Conservation (phyloP, 2,329 filamentous ascomycete species). For the Periconia sp. region DNA sequence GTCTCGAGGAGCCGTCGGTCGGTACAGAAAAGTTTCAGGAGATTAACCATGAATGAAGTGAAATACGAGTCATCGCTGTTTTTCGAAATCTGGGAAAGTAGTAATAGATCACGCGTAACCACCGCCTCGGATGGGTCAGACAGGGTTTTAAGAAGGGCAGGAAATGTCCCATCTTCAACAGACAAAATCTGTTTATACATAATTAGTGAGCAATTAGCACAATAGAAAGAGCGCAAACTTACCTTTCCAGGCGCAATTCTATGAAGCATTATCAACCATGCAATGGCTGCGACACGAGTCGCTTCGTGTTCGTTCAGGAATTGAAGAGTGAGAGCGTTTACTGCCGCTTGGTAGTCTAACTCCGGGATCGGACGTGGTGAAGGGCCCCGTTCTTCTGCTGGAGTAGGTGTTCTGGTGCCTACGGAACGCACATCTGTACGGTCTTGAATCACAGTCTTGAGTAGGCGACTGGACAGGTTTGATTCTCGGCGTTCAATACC, state of each 20-base stretch:
- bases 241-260: slow-evolving; percentile 92
- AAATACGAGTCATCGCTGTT: slow-evolving; percentile 99
- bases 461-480: slow-evolving; percentile 37
- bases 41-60: slow-evolving; percentile 95
- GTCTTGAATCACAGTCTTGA: slow-evolving; percentile 39
- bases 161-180: slow-evolving; percentile 96
- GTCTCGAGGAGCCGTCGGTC: slow-evolving; percentile 89
- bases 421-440: slow-evolving; percentile 31
- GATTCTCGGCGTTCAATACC: slow-evolving; percentile 40
- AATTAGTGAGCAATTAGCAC: slow-evolving; percentile 9
- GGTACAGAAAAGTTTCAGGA: slow-evolving; percentile 92
- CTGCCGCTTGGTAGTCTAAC: slow-evolving; percentile 93
- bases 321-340: slow-evolving; percentile 87
- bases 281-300: slow-evolving; percentile 88
- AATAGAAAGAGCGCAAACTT: slow-evolving; percentile 2
- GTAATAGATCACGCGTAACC: slow-evolving; percentile 88
- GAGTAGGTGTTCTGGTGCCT: slow-evolving; percentile 43
- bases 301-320: slow-evolving; percentile 97
- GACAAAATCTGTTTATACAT: slow-evolving; percentile 59
- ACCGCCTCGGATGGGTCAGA: slow-evolving; percentile 95
- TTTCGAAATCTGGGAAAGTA: slow-evolving; percentile 92
- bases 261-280: slow-evolving; percentile 97
- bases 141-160: slow-evolving; percentile 90
- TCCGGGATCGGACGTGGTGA: slow-evolving; percentile 58
- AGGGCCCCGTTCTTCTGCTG: slow-evolving; percentile 49